Conservation (phyloP, 169 alveolate genomes). For the Plasmodium ovale region DNA sequence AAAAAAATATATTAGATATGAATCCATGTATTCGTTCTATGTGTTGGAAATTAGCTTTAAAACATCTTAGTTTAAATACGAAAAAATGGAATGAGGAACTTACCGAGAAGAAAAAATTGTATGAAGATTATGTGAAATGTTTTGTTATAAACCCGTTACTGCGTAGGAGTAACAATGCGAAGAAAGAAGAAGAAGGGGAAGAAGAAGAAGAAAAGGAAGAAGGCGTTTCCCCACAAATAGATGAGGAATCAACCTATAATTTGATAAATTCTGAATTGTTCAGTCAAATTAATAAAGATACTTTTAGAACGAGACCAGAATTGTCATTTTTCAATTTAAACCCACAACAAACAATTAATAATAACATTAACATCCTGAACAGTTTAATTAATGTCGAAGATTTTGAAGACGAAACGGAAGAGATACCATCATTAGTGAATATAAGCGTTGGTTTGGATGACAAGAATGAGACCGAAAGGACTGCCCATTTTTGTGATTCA, state of each 20-base stretch:
- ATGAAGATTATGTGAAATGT: conserved; percentile 63
- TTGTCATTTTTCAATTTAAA: conserved; percentile 70
- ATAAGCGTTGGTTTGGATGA: background rate
- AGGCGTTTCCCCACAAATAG: background rate
- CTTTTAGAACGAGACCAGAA: conserved; percentile 76
- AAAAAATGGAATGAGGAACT: conserved; percentile 69
- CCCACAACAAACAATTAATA: conserved; percentile 73
- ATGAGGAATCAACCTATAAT: conserved; percentile 38
- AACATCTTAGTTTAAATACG: conserved; percentile 68
- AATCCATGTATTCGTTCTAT: conserved; percentile 73
- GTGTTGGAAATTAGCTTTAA: conserved; percentile 75
- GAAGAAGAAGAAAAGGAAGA: conserved; percentile 5
- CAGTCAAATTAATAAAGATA: conserved; percentile 76
- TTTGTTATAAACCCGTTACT: conserved; percentile 46
- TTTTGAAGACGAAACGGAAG: conserved; percentile 65
- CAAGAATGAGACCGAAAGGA: background rate
- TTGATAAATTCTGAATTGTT: conserved; percentile 63
- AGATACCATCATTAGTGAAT: conserved; percentile 67
- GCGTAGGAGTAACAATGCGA: background rate
- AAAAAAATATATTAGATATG: conserved; percentile 66
- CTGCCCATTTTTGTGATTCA: background rate
- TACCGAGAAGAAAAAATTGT: conserved; percentile 50
- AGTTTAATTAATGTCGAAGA: conserved; percentile 48
- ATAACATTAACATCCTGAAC: conserved; percentile 56
- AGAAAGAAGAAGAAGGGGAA: background rate